Conservation (phyloP, 768 basidiomycete species). For the Lentinula boryana region DNA sequence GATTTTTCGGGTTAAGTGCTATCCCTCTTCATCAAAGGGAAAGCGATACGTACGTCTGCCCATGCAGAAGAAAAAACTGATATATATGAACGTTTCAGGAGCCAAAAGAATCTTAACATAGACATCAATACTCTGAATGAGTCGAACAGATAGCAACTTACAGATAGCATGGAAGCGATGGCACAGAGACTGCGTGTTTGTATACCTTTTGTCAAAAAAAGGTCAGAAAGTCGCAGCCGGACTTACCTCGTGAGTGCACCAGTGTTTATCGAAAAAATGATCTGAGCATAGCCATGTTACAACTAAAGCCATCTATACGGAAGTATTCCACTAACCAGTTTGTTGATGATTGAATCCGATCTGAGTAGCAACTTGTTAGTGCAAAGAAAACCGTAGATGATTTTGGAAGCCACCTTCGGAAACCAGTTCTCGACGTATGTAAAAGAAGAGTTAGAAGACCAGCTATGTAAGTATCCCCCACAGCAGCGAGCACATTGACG, state of each 20-base stretch:
- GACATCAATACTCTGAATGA: not conserved
- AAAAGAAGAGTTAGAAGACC: conserved; percentile 33
- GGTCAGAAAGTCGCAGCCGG: not conserved
- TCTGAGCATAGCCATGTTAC: conserved; percentile 19
- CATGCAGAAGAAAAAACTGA: conserved; percentile 54
- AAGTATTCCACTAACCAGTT: conserved; percentile 24
- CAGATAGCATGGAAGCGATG: conserved; percentile 47
- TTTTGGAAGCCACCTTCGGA: conserved; percentile 24
- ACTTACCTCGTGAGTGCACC: conserved; percentile 30
- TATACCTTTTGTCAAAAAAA: not conserved
- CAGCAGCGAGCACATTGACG: conserved; percentile 39
- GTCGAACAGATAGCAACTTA: conserved; percentile 8
- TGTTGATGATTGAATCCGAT: conserved; percentile 44
- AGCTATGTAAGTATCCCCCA: conserved; percentile 42
- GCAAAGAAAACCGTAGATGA: not conserved
- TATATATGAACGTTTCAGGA: conserved; percentile 46
- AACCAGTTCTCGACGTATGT: conserved; percentile 39
- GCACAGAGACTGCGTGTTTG: conserved; percentile 21
- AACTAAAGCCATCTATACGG: not conserved
- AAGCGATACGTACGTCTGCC: conserved; percentile 45
- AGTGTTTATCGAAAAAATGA: conserved; percentile 39
- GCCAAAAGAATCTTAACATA: conserved; percentile 37
- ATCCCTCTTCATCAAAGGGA: conserved; percentile 13
- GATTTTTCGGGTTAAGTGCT: conserved; percentile 6
- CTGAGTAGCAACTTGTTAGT: conserved; percentile 13